Percentiles rank a stretch among this genome's conserved stretches.
Conservation (phyloP, 2,329 filamentous ascomycete genomes). For the Pseudogymnoascus sp. region DNA sequence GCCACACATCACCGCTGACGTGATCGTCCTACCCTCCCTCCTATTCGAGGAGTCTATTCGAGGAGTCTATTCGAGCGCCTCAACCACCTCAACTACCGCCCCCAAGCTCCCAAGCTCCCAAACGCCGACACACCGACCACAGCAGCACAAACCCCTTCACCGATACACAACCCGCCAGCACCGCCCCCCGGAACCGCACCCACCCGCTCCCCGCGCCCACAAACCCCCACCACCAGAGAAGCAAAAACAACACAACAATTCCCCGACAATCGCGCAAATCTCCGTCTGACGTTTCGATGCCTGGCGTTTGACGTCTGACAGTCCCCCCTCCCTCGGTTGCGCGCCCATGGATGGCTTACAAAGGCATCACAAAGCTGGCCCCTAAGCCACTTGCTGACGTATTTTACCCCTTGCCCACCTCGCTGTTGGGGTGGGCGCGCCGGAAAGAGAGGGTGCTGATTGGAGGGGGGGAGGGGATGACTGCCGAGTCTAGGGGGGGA, state of each 20-base stretch:
- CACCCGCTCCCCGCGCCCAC: neutral
- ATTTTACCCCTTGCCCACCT: neutral
- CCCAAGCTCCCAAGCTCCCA: neutral
- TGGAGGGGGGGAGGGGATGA: neutral
- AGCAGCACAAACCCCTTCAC: too few relatives aligned
- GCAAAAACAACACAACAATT: too few relatives aligned
- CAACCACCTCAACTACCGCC: neutral
- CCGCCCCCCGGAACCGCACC: neutral
- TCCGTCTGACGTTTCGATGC: too few relatives aligned
- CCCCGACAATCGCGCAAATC: neutral
- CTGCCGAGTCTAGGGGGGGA: neutral
- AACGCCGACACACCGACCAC: too few relatives aligned
- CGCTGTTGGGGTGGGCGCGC: neutral
- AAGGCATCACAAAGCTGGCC: neutral
- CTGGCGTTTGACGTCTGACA: too few relatives aligned
- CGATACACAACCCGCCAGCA: neutral
- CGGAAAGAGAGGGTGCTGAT: too few relatives aligned
- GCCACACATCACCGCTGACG: neutral
- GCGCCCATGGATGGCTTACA: neutral
- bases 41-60: too few relatives aligned
- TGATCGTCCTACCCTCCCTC: neutral
- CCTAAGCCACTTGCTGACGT: neutral
- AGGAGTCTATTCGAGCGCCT: neutral
- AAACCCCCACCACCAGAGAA: too few relatives aligned
- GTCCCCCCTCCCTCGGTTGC: too few relatives aligned